These are phyloP conservation scores for Massospora cicadina DNA, from an alignment of 371 early-diverging fungal species.

Conservation along the genomic window DNA sequence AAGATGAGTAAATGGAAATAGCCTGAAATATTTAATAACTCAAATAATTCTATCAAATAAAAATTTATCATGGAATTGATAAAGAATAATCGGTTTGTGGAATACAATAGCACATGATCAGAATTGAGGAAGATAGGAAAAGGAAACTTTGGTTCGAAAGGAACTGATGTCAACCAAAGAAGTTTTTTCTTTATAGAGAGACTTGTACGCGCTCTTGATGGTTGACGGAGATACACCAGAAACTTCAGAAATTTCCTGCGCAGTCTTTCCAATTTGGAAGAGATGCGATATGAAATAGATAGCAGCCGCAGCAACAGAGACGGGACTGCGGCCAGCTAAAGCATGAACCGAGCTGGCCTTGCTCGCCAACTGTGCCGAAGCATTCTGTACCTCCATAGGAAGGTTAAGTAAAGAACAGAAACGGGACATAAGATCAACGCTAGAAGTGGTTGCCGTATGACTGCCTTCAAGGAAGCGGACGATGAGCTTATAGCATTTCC, in stretches of 20 bases:
- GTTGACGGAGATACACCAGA: constrained; percentile 84
- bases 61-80: background rate
- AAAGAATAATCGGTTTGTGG: background rate
- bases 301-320: constrained; percentile 81
- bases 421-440: constrained; percentile 67
- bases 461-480: constrained; percentile 30
- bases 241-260: constrained; percentile 60
- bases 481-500: constrained; percentile 65
- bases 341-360: constrained; percentile 58
- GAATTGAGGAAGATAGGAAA: background rate
- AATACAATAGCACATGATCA: background rate
- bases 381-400: constrained; percentile 48
- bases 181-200: background rate
- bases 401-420: constrained; percentile 69
- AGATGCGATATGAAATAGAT: constrained; percentile 70
- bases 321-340: constrained; percentile 77
- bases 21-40: background rate
- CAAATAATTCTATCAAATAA: background rate
- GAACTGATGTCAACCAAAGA: background rate
- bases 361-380: constrained; percentile 47
- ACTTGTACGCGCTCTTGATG: constrained; percentile 57
- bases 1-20: no score
- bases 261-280: constrained; percentile 37
- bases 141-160: constrained; percentile 1
- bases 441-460: constrained; percentile 42